Conservation (phyloP, 129 eudicot genomes). For the Apium graveolens region DNA sequence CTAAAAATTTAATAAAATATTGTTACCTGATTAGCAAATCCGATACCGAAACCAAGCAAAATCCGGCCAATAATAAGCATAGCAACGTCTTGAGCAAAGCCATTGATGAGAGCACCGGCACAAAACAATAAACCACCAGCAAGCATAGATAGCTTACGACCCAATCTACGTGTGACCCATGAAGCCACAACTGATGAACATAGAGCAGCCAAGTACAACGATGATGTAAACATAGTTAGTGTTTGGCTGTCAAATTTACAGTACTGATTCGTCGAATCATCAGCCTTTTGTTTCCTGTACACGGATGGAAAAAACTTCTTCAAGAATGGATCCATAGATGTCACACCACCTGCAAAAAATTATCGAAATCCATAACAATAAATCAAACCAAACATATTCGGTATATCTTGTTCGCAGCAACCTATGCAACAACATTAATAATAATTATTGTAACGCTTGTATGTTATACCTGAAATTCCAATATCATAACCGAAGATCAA, state of each 20-base stretch:
- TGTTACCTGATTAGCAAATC: slow-evolving; percentile 88
- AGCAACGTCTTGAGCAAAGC: slow-evolving; percentile 55
- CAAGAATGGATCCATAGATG: slow-evolving; percentile 71
- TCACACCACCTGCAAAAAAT: slow-evolving; percentile 63
- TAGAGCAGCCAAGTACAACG: slow-evolving; percentile 79
- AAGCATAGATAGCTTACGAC: slow-evolving; percentile 73
- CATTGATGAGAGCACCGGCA: slow-evolving; percentile 76
- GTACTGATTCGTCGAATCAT: slow-evolving; percentile 56
- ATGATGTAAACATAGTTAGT: slow-evolving; percentile 84
- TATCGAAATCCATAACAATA: neutral
- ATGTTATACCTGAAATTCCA: slow-evolving; percentile 69
- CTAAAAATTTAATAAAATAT: neutral
- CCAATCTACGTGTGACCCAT: slow-evolving; percentile 59
- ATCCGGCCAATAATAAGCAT: slow-evolving; percentile 92
- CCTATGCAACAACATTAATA: neutral
- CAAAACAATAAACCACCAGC: slow-evolving; percentile 67
- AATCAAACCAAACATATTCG: neutral
- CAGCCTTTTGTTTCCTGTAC: slow-evolving; percentile 39
- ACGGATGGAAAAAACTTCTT: slow-evolving; percentile 68
- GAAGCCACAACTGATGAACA: slow-evolving; percentile 74
- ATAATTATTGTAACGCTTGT: neutral
- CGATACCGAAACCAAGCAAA: slow-evolving; percentile 82
- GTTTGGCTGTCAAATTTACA: slow-evolving; percentile 67
- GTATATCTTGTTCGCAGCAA: too few relatives aligned
- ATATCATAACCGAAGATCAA: slow-evolving; percentile 92